Evolutionary conservation across 2,329 filamentous ascomycete species (phyloP), one percentile per base, ranked within the genome.

Genomic region (Exophiala sideris): DNA sequence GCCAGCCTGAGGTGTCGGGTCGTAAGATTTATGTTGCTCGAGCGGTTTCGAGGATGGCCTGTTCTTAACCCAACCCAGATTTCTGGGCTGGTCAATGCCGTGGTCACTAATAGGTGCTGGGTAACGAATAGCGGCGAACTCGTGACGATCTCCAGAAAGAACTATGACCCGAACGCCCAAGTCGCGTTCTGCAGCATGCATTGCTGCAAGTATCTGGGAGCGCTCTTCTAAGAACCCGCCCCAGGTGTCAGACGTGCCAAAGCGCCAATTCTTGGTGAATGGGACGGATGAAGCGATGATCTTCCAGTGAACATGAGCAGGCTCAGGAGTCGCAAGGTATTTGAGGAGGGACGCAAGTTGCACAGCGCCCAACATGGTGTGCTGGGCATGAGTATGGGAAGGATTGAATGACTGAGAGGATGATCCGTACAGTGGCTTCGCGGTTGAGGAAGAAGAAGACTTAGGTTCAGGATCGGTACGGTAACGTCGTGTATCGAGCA

Each of bases 181-280:
- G 1, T 73, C 71, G 10, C 82, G 75, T n/a, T 89, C 86, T 0
- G 88, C 85, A 57, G 88, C 86, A 91, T 94, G 97, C 82, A 96
- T 96, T 2, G 89, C 88, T 68, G 96, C 87, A 11, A 99, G 84
- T 21, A 97, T 81, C 51, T 77, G 78, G 50, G 80, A 82, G 12
- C 94, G 85, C 75, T 99, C 94, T 45, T 79, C 74, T 1, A 96
- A 78, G 70, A 95, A 96, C 0, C 92, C 92, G 44, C 89, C 90
- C 94, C 94, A 99, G 0, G 94, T 97, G 67, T 99, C 94, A 57
- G 86, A 79, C 2, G 84, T 84, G 60, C 94, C 92, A 60, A 96
- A 83, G 20, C 84, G 87, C 92, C 94, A 99, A 71, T 99, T 99
- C 74, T 96, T 95, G 5, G 94, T 97, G 68, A 99, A 96, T 0